Base-by-base conservation (phyloP, 768 basidiomycete species). In the Sarcodon sp. region DNA sequence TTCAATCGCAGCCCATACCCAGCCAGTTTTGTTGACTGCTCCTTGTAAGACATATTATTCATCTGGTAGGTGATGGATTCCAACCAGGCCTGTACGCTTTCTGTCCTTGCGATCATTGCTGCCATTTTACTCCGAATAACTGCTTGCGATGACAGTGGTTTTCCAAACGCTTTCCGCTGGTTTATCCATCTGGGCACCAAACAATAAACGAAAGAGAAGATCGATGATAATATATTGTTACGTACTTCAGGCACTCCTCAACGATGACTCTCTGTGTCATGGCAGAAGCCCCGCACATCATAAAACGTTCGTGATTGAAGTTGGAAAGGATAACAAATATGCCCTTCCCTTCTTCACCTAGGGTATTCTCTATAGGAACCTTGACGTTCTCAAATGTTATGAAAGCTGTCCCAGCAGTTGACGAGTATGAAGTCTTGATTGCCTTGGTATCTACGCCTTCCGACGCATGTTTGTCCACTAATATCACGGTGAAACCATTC, bases 291-390 rank as follows among this genome's bases (percentile, higher is more conserved):
- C 84, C 86, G 61, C 79, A 80, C 85, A 92, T 91, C 16, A 90
- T 87, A 88, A 87, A 92, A 50, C 86, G 82, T 60, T 92, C 90
- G 63, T 93, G 90, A 61, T 94, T 94, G 69, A 94, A 94, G 67
- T 94, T 96, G 55, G 83, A 60, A 34, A 75, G 61, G 53, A 77
- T 75, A 36, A 80, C 78, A 52, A 79, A 74, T 49, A 86, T 69
- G 6, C 86, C 88, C 48, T 77, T 78, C 47, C 85, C 78, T 58
- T 86, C 87, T 21, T 77, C 73, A 4, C 90, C 91, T 21, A 96
- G 76, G 3, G 87, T 85, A 63, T 94, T 87, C 55, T 80, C 86
- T 4, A 83, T 79, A 2, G 93, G 92, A 0, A 92, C 90, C 48
- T 78, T 79, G 37, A 87, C 91, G 47, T 88, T 72, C 51, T 91